Percentiles rank a stretch among this genome's conserved stretches.
Conservation (phyloP, 2,329 filamentous ascomycete species). For the Aspergillus pseudoglaucus region DNA sequence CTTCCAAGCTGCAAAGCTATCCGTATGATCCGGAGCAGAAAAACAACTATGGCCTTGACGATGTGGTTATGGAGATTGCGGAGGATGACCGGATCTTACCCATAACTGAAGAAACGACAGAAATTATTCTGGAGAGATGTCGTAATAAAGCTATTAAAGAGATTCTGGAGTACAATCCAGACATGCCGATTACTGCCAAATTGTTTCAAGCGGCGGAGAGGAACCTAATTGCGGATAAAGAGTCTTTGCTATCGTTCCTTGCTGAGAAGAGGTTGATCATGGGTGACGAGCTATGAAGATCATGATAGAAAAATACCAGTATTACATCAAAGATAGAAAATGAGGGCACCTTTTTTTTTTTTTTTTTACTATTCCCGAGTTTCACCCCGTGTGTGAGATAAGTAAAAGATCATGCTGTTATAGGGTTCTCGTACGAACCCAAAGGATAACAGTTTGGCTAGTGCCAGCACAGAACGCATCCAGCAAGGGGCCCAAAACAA, state of each 20-base stretch:
- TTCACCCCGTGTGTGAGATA: too few relatives aligned
- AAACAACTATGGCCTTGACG: background rate
- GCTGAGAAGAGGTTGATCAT: background rate
- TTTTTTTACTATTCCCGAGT: too few relatives aligned
- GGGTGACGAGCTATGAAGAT: too few relatives aligned
- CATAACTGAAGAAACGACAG: background rate
- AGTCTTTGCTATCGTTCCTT: background rate
- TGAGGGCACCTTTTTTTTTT: too few relatives aligned
- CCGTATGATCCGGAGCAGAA: background rate
- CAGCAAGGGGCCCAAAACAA: background rate
- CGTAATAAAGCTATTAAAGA: background rate
- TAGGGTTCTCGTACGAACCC: too few relatives aligned
- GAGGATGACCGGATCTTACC: background rate
- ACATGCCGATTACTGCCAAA: background rate
- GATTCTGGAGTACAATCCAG: background rate
- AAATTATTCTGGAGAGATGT: background rate
- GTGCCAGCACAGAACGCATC: background rate
- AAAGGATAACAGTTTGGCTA: too few relatives aligned
- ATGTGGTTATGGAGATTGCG: background rate
- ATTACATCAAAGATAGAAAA: too few relatives aligned
- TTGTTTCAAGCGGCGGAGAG: background rate
- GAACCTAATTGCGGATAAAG: background rate
- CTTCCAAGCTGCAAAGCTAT: background rate
- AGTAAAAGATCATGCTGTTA: too few relatives aligned
- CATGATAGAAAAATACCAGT: too few relatives aligned